phyloP scores from a whole-genome alignment of 371 early-diverging fungal species.

The Rhizopus stolonifer region DNA sequence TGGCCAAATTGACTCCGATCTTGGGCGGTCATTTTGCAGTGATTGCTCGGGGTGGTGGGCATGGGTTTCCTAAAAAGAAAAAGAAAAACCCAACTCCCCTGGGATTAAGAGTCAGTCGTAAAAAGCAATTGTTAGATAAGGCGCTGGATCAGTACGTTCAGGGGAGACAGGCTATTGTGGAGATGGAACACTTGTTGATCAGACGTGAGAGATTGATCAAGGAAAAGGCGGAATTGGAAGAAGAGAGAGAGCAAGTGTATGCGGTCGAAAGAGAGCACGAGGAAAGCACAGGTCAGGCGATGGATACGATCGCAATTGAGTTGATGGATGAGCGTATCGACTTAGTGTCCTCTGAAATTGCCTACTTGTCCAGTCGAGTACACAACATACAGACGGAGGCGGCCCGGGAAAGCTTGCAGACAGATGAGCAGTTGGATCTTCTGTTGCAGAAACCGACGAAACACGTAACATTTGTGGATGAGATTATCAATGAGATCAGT shows the following conservation, averaged over 20 bases:
- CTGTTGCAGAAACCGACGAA: slow-evolving; percentile 31
- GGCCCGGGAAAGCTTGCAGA: slow-evolving; percentile 39
- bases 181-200: slow-evolving; percentile 36
- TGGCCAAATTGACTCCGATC: slow-evolving; percentile 37
- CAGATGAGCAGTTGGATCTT: slow-evolving; percentile 41
- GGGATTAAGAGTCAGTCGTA: slow-evolving; percentile 26
- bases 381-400: slow-evolving; percentile 63
- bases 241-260: slow-evolving; percentile 64
- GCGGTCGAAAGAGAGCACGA: slow-evolving; percentile 51
- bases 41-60: slow-evolving; percentile 35
- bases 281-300: slow-evolving; percentile 38
- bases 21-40: slow-evolving; percentile 47
- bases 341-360: slow-evolving; percentile 75
- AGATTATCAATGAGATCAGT: slow-evolving; percentile 30
- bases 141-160: slow-evolving; percentile 42
- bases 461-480: slow-evolving; percentile 50
- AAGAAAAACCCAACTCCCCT: slow-evolving; percentile 25
- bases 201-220: slow-evolving; percentile 54
- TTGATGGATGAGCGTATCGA: slow-evolving; percentile 80
- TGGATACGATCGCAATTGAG: slow-evolving; percentile 48
- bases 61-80: slow-evolving; percentile 27
- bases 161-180: slow-evolving; percentile 43
- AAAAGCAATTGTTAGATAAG: slow-evolving; percentile 61
- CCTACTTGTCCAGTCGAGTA: slow-evolving; percentile 66
- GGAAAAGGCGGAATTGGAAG: slow-evolving; percentile 63